Percentiles rank a stretch among this genome's conserved stretches.
Evolutionary conservation across 2,329 filamentous ascomycete genomes (phyloP).

Genomic region (Verticillium dahliae): DNA sequence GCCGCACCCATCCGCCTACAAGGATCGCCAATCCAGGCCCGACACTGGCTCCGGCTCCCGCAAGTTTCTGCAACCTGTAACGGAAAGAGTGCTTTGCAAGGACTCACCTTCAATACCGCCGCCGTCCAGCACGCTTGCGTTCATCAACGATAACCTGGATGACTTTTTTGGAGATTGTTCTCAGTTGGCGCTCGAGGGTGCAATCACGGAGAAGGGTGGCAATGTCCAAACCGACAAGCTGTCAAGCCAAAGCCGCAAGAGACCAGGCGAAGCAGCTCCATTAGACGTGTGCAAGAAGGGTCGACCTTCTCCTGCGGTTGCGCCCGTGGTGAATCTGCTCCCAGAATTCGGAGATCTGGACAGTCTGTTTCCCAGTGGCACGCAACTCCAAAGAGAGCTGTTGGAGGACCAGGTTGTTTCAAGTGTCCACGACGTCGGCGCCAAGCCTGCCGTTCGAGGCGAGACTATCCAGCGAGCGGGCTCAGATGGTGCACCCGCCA

Average conservation of each 20-base stretch:
- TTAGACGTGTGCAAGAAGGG: not conserved
- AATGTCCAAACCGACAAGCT: not conserved
- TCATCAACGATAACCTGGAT: constrained; percentile 41
- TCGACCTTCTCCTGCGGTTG: constrained; percentile 1
- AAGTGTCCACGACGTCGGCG: too few species aligned
- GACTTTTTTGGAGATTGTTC: constrained; percentile 51
- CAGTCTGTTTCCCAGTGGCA: not conserved
- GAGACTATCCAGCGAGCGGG: too few species aligned
- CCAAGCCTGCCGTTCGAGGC: too few species aligned
- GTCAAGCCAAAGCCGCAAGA: not conserved
- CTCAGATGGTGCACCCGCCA: too few species aligned
- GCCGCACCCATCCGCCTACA: not conserved
- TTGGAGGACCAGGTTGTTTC: not conserved
- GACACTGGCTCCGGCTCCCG: not conserved
- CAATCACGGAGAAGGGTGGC: constrained; percentile 24
- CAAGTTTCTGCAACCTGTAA: not conserved
- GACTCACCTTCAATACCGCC: constrained; percentile 15
- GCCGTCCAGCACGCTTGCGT: constrained; percentile 42
- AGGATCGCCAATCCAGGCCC: not conserved
- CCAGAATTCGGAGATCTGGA: not conserved
- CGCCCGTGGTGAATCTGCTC: not conserved
- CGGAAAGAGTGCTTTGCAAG: not conserved
- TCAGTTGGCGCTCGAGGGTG: constrained; percentile 46
- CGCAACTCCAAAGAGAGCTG: not conserved
- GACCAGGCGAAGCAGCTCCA: not conserved